Evolutionary conservation across 202 grass and related monocot genomes (phyloP).

Genomic region (Schoenoplectus tabernaemontani): DNA sequence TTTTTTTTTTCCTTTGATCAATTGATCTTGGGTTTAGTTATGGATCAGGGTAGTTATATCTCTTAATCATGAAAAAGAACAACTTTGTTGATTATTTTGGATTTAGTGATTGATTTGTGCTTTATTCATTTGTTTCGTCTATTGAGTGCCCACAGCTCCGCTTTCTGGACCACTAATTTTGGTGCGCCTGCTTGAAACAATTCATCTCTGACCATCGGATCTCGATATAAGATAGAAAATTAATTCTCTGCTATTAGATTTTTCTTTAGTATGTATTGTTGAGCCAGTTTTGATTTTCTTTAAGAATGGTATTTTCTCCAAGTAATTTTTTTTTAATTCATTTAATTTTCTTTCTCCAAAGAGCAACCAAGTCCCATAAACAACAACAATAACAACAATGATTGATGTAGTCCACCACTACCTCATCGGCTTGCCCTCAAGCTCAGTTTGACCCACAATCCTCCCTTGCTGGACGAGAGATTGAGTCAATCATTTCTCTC

Average conservation of each 20-base stretch:
- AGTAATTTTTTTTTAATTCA: not conserved
- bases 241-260: not conserved
- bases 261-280: not conserved
- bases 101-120: not conserved
- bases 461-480: too few relatives aligned
- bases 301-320: not conserved
- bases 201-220: conserved; percentile 60
- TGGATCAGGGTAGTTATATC: not conserved
- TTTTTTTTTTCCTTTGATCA: not conserved
- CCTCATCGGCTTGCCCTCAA: too few relatives aligned
- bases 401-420: too few relatives aligned
- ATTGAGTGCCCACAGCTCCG: conserved; percentile 46
- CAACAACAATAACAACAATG: too few relatives aligned
- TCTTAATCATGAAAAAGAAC: not conserved
- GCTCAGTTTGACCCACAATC: too few relatives aligned
- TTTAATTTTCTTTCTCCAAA: too few relatives aligned
- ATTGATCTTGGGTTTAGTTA: conserved; percentile 2
- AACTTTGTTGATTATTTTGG: not conserved
- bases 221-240: conserved; percentile 33
- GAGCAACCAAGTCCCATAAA: not conserved
- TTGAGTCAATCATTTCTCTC: too few relatives aligned
- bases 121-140: conserved; percentile 22
- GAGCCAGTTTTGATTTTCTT: not conserved
- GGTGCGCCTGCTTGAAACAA: conserved; percentile 84
- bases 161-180: conserved; percentile 82